phyloP scores from a whole-genome alignment of 1,284 basidiomycete species.

The Fomes fomentarius region DNA sequence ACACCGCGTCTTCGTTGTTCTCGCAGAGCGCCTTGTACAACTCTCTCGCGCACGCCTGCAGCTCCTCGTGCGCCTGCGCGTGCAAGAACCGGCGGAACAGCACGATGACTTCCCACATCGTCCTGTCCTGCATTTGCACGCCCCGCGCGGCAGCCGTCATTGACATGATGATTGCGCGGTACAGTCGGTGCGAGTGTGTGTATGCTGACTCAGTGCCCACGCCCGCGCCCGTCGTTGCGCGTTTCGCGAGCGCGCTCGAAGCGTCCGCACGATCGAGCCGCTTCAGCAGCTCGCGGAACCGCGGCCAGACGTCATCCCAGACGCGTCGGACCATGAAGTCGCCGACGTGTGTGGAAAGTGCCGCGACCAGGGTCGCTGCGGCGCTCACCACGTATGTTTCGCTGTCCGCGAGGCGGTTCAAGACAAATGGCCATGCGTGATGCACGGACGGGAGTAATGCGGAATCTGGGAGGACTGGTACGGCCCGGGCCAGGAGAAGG shows the following conservation, averaged over 20 bases:
- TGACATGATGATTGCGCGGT: constrained; percentile 72
- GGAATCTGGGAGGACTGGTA: constrained; percentile 75
- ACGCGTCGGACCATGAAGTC: constrained; percentile 83
- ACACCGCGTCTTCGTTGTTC: constrained; percentile 80
- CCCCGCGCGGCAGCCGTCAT: constrained; percentile 66
- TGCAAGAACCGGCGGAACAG: constrained; percentile 78
- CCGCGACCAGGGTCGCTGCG: constrained; percentile 71
- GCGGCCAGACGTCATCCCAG: constrained; percentile 91
- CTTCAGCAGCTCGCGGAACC: constrained; percentile 62
- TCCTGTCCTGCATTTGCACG: constrained; percentile 70
- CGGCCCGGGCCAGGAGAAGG: constrained; percentile 69
- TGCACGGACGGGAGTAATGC: constrained; percentile 84
- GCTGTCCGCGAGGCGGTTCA: constrained; percentile 77
- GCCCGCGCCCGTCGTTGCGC: constrained; percentile 42
- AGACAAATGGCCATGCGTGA: constrained; percentile 85
- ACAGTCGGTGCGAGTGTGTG: constrained; percentile 77
- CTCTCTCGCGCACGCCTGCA: constrained; percentile 66
- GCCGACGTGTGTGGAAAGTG: constrained; percentile 70
- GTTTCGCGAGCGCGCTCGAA: constrained; percentile 63
- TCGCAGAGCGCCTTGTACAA: constrained; percentile 64
- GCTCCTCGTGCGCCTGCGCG: constrained; percentile 64
- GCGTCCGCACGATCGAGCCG: constrained; percentile 64
- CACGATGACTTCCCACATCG: constrained; percentile 80
- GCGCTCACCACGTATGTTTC: constrained; percentile 80
- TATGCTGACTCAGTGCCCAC: constrained; percentile 73